Evolutionary conservation across 2,329 filamentous ascomycete species (phyloP), one percentile per base, ranked within the genome.

Genomic region (Penicillium sp.): DNA sequence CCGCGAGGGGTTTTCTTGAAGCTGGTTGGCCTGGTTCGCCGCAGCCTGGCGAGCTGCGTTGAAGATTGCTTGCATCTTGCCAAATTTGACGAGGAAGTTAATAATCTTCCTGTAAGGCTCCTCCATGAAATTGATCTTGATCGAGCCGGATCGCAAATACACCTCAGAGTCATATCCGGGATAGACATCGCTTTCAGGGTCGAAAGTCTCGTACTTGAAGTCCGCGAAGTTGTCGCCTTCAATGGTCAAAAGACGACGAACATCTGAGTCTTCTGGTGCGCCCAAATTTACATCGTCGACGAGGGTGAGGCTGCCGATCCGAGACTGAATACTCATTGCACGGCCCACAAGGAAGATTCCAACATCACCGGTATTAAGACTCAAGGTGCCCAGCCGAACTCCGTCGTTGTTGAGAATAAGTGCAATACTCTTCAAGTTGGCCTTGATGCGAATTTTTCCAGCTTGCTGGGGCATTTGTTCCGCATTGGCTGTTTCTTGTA

Each of bases 41-140:
- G 95, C 94, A 35, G 92, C 95, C 72, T 96, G 90, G 30, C 95
- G 85, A 11, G 95, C 94, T 38, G 94, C 92, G 67, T 99, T 99
- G 78, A 96, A 99, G 47, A 99, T 88, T 20, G 94, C 92, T 72
- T 99, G 94, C 94, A 99, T 99, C 74, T 95, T 96, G 54, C 95
- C 94, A 69, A 99, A 99, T 65, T 99, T 99, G 69, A 99, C 91
- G 39, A 95, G 79, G 71, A 99, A 99, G 61, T 95, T 90, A 72
- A 99, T 90, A 58, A 99, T 97, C 74, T 97, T 97, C 46, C 94
- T 85, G 78, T 97, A 96, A 0, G 94, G 94, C 70, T 99, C 95
- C 55, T 96, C 92, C 4, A 97, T 76, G 69, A 99, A 99, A 69
- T 96, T 97, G 68, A 99, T 80, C 74, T 95, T 97, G 70, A 99